A percentile compares a stretch with the other conserved stretches of the same genome.
phyloP scores from a whole-genome alignment of 805 yeast genomes.

The Blastobotrys muscicola region DNA sequence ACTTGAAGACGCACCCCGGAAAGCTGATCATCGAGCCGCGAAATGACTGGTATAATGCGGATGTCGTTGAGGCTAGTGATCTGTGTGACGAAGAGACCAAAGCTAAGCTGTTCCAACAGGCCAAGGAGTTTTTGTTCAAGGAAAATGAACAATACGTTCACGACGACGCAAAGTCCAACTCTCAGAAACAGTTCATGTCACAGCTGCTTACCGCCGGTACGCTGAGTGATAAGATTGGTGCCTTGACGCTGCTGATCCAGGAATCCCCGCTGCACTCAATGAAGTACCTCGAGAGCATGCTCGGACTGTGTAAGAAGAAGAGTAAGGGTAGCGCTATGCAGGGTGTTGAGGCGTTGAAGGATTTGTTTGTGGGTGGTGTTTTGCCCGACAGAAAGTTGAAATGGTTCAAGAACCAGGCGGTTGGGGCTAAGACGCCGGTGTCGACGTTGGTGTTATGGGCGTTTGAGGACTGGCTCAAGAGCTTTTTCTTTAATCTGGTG shows the following conservation, averaged over 20 bases:
- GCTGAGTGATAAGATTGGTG: slow-evolving; percentile 86
- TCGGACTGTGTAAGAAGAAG: slow-evolving; percentile 78
- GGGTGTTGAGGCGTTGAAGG: slow-evolving; percentile 81
- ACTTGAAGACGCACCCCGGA: slow-evolving; percentile 10
- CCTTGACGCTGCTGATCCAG: slow-evolving; percentile 83
- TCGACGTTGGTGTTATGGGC: slow-evolving; percentile 62
- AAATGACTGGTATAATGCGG: slow-evolving; percentile 63
- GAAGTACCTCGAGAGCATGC: slow-evolving; percentile 70
- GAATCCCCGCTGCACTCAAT: slow-evolving; percentile 90
- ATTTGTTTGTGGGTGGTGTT: slow-evolving; percentile 75
- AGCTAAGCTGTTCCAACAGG: slow-evolving; percentile 48
- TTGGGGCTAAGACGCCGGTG: slow-evolving; percentile 37
- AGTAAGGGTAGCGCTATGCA: slow-evolving; percentile 89
- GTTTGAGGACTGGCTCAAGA: slow-evolving; percentile 84
- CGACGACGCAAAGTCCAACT: slow-evolving; percentile 64
- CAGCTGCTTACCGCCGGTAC: slow-evolving; percentile 91
- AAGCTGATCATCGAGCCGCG: slow-evolving; percentile 47
- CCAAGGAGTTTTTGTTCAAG: slow-evolving; percentile 50
- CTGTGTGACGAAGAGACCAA: background rate
- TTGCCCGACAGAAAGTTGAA: slow-evolving; percentile 74
- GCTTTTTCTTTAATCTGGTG: slow-evolving; percentile 62
- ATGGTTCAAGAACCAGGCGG: slow-evolving; percentile 68
- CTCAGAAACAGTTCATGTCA: slow-evolving; percentile 79
- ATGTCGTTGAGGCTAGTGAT: slow-evolving; percentile 37
- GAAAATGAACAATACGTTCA: slow-evolving; percentile 67